Percentiles rank a stretch among this genome's conserved stretches.
These are phyloP conservation scores for Inga leiocalycina DNA, from an alignment of 306 rosid genomes.

Conservation along the genomic window DNA sequence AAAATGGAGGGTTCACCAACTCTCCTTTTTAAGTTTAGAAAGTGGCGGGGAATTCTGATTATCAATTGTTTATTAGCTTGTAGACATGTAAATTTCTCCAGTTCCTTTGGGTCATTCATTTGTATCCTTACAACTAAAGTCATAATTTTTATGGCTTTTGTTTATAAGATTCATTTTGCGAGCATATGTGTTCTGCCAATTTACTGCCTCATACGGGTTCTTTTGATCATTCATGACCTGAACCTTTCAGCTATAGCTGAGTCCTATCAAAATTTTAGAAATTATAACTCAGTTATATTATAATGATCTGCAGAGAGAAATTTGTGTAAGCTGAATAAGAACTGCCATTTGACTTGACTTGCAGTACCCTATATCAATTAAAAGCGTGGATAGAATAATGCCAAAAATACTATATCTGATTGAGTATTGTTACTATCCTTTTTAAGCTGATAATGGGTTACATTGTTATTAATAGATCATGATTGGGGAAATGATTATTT, in stretches of 20 bases:
- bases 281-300: conserved; percentile 1
- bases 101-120: background rate
- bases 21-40: background rate
- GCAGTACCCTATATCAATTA: background rate
- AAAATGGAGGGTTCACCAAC: background rate
- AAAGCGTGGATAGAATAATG: background rate
- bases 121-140: conserved; percentile 16
- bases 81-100: conserved; percentile 11
- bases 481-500: background rate
- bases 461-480: too few relatives aligned
- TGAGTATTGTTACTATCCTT: too few relatives aligned
- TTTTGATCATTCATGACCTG: background rate
- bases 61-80: background rate
- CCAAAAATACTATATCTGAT: background rate
- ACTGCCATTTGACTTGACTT: conserved; percentile 2
- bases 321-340: background rate
- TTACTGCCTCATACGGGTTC: background rate
- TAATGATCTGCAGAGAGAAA: background rate
- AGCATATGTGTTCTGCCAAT: conserved; percentile 1
- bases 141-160: background rate
- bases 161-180: background rate
- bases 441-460: too few relatives aligned
- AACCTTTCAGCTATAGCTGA: background rate
- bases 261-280: conserved; percentile 4
- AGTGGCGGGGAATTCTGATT: background rate